Conservation (phyloP, 805 yeast species). For the Metschnikowia vanudenii region DNA sequence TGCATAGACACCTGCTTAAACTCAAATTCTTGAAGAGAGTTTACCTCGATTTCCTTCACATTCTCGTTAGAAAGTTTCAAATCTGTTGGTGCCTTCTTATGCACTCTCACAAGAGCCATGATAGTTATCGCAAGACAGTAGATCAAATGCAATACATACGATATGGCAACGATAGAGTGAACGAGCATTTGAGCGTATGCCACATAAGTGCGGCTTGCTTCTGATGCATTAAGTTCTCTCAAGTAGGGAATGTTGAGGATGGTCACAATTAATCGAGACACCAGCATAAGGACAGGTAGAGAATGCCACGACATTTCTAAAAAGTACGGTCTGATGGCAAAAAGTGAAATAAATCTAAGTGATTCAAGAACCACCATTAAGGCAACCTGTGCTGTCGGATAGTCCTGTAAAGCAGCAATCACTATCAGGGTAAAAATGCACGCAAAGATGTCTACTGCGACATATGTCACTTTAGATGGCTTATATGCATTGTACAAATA, state of each 20-base stretch:
- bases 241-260: constrained; percentile 46
- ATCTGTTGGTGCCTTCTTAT: neutral
- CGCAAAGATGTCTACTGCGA: constrained; percentile 34
- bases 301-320: constrained; percentile 29
- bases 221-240: constrained; percentile 33
- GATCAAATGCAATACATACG: constrained; percentile 29
- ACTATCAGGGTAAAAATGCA: constrained; percentile 34
- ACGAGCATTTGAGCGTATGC: constrained; percentile 44
- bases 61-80: constrained; percentile 1
- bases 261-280: constrained; percentile 40
- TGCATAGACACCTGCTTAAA: constrained; percentile 13
- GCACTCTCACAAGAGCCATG: constrained; percentile 20
- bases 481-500: constrained; percentile 42
- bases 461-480: constrained; percentile 41
- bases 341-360: constrained; percentile 23
- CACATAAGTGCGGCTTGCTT: constrained; percentile 38
- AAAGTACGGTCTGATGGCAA: constrained; percentile 29
- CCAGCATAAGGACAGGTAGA: constrained; percentile 33
- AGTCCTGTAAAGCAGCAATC: constrained; percentile 43
- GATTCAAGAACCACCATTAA: constrained; percentile 38
- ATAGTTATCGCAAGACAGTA: constrained; percentile 31
- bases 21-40: constrained; percentile 7
- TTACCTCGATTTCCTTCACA: neutral
- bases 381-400: constrained; percentile 46
- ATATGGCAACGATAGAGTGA: constrained; percentile 37